A percentile compares a stretch with the other conserved stretches of the same genome.
Evolutionary conservation across 2,329 filamentous ascomycete species (phyloP).

Genomic region (Coniella lustricola): DNA sequence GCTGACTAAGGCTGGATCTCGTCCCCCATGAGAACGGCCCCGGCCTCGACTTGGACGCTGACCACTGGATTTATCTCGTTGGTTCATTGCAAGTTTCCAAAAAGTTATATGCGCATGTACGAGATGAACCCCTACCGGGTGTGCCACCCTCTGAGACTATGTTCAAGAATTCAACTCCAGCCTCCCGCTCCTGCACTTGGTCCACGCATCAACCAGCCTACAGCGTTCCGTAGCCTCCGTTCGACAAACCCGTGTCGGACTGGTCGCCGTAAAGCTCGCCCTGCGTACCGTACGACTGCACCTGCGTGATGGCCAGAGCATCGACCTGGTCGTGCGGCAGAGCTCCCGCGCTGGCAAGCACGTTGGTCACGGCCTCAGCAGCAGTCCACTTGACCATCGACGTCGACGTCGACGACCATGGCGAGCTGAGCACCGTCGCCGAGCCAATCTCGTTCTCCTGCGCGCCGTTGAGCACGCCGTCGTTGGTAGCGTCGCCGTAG

Average conservation of each 20-base stretch:
- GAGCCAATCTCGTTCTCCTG: constrained; percentile 13
- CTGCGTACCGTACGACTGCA: constrained; percentile 18
- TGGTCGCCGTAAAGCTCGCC: constrained; percentile 21
- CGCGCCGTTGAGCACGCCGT: constrained; percentile 17
- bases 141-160: too few species aligned
- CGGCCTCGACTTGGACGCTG: too few species aligned
- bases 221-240: constrained; percentile 22
- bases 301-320: constrained; percentile 20
- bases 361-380: constrained; percentile 27
- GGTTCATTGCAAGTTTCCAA: too few species aligned
- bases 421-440: constrained; percentile 11
- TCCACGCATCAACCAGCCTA: too few species aligned
- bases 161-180: too few species aligned
- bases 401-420: constrained; percentile 19
- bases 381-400: constrained; percentile 25
- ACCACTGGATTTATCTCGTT: too few species aligned
- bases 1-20: too few species aligned
- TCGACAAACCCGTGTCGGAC: constrained; percentile 20
- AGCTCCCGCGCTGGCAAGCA: constrained; percentile 31
- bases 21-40: too few species aligned
- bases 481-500: constrained; percentile 28
- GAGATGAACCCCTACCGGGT: too few species aligned
- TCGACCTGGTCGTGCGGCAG: constrained; percentile 24
- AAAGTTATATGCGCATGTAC: too few species aligned
- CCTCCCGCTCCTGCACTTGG: too few species aligned